phyloP scores from a whole-genome alignment of 2,329 filamentous ascomycete genomes.

The Peltaster fructicola region DNA sequence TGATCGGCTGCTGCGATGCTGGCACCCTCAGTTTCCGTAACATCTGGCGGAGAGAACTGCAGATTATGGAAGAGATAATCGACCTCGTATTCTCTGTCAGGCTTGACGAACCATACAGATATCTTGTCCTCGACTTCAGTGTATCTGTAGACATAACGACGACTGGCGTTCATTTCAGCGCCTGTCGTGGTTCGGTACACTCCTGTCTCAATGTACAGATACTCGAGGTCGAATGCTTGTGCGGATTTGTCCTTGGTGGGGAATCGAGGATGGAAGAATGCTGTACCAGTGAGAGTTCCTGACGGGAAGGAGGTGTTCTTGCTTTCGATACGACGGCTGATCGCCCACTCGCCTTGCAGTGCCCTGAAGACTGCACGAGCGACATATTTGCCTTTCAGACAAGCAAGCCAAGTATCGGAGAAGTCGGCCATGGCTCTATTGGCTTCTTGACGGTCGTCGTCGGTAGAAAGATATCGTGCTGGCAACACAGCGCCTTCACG shows the following conservation, averaged over 20 bases:
- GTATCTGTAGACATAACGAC: conserved; percentile 59
- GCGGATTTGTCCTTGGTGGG: conserved; percentile 10
- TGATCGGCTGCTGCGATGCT: conserved; percentile 51
- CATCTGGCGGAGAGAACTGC: conserved; percentile 33
- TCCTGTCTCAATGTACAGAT: conserved; percentile 16
- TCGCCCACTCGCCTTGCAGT: conserved; percentile 16
- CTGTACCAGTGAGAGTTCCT: conserved; percentile 13
- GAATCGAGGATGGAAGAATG: conserved; percentile 14
- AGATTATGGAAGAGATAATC: conserved; percentile 61
- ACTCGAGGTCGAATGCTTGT: conserved; percentile 14
- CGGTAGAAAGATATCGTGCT: conserved; percentile 16
- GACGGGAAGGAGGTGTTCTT: conserved; percentile 11
- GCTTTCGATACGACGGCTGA: conserved; percentile 14
- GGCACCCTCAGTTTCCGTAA: conserved; percentile 22
- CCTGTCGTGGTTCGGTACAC: conserved; percentile 9
- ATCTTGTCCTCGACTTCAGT: conserved; percentile 40
- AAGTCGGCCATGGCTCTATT: conserved; percentile 30
- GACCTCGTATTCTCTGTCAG: conserved; percentile 39
- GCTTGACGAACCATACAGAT: conserved; percentile 56
- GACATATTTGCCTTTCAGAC: conserved; percentile 11
- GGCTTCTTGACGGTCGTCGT: conserved; percentile 23
- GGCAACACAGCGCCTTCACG: conserved; percentile 32
- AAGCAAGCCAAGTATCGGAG: conserved; percentile 14
- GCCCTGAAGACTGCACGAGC: conserved; percentile 16
- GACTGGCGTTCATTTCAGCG: conserved; percentile 37